These are phyloP conservation scores for Tulasnella sp. DNA, from an alignment of 768 basidiomycete species.

Conservation along the genomic window DNA sequence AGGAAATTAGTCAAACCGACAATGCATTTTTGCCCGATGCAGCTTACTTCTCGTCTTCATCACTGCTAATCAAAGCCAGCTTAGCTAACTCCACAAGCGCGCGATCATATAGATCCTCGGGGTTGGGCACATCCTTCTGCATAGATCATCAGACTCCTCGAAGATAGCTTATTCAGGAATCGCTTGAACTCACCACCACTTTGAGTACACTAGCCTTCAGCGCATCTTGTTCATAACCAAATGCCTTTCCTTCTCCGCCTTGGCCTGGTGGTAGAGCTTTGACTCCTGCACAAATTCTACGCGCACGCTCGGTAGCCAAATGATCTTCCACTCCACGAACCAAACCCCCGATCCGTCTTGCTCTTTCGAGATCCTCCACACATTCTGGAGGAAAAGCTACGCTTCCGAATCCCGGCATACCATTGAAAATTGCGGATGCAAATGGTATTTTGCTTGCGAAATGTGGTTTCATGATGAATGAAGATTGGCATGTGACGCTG, in stretches of 20 bases:
- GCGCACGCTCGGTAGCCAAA: constrained; percentile 51
- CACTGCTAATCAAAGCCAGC: constrained; percentile 60
- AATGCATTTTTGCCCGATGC: constrained; percentile 1
- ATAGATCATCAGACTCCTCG: constrained; percentile 36
- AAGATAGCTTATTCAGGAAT: constrained; percentile 19
- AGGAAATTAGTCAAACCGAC: constrained; percentile 5
- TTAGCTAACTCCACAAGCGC: constrained; percentile 64
- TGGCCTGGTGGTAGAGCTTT: constrained; percentile 30
- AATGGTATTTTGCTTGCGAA: constrained; percentile 23
- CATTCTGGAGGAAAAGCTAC: constrained; percentile 66
- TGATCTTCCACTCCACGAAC: constrained; percentile 56
- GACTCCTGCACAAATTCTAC: constrained; percentile 47
- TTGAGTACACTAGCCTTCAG: constrained; percentile 28
- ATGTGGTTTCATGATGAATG: constrained; percentile 53
- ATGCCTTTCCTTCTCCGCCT: constrained; percentile 59
- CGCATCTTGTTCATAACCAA: constrained; percentile 53
- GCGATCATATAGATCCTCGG: constrained; percentile 61
- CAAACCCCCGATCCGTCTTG: constrained; percentile 62
- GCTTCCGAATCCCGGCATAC: constrained; percentile 63
- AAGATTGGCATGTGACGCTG: constrained; percentile 50
- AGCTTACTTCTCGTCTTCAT: constrained; percentile 53
- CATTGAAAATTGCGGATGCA: constrained; percentile 39
- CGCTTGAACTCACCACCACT: constrained; percentile 14
- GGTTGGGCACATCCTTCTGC: constrained; percentile 33
- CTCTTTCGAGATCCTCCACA: constrained; percentile 52